A percentile compares a stretch with the other conserved stretches of the same genome.
These are phyloP conservation scores for Lepraria neglecta DNA, from an alignment of 495 filamentous ascomycete genomes.

Conservation along the genomic window DNA sequence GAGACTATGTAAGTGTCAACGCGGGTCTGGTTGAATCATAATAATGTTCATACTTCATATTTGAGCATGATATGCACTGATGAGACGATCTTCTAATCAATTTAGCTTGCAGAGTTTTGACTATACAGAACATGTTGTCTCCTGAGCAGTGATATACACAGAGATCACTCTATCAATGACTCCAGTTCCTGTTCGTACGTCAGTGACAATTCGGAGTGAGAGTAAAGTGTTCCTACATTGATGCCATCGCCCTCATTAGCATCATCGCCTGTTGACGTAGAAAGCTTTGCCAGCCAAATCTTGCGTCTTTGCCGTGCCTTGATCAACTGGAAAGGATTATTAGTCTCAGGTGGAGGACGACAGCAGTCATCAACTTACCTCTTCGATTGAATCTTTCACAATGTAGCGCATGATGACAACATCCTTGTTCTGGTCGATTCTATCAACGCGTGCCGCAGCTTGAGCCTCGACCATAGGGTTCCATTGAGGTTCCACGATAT, in stretches of 20 bases:
- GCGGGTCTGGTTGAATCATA: too few relatives aligned
- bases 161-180: constrained; percentile 3
- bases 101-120: too few relatives aligned
- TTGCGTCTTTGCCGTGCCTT: constrained; percentile 18
- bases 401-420: constrained; percentile 44
- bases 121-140: too few relatives aligned
- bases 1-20: too few relatives aligned
- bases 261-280: background rate
- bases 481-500: constrained; percentile 35
- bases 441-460: constrained; percentile 28
- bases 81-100: too few relatives aligned
- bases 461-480: constrained; percentile 33
- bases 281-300: constrained; percentile 22
- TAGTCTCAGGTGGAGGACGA: background rate
- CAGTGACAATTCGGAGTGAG: background rate
- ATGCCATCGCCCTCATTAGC: background rate
- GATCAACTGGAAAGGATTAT: constrained; percentile 8
- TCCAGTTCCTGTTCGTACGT: constrained; percentile 4
- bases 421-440: constrained; percentile 30
- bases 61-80: too few relatives aligned
- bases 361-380: constrained; percentile 31
- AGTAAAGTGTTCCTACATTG: background rate
- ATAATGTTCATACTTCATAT: too few relatives aligned
- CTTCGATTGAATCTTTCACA: constrained; percentile 42
- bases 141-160: too few relatives aligned